Percentiles rank a stretch among this genome's conserved stretches.
Conservation (phyloP, 2,329 filamentous ascomycete species). For the Arthrobotrys iridis region DNA sequence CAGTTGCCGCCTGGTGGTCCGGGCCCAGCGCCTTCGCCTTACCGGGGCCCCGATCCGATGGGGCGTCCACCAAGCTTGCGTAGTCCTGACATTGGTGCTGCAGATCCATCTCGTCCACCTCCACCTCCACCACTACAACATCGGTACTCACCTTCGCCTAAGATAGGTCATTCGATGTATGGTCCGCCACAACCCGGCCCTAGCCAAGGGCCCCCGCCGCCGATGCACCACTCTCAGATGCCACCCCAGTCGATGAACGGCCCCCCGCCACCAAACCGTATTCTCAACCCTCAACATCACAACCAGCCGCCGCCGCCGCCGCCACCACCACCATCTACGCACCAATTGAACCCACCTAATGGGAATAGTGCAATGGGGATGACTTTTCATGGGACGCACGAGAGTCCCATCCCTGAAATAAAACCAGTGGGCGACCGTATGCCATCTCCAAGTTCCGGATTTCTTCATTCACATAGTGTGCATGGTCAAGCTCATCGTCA, state of each 20-base stretch:
- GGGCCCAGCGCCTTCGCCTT: slow-evolving; percentile 56
- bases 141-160: slow-evolving; percentile 57
- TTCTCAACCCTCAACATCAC: slow-evolving; percentile 60
- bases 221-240: slow-evolving; percentile 64
- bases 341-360: slow-evolving; percentile 65
- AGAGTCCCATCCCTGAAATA: slow-evolving; percentile 82
- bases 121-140: slow-evolving; percentile 62
- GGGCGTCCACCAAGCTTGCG: slow-evolving; percentile 57
- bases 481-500: slow-evolving; percentile 70
- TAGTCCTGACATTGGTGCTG: slow-evolving; percentile 55
- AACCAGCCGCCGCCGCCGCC: slow-evolving; percentile 63
- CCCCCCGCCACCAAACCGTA: slow-evolving; percentile 63
- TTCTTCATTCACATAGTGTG: slow-evolving; percentile 69
- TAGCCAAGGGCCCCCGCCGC: slow-evolving; percentile 52
- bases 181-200: slow-evolving; percentile 68
- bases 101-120: slow-evolving; percentile 60
- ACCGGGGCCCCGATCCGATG: slow-evolving; percentile 59
- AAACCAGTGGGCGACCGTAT: slow-evolving; percentile 84
- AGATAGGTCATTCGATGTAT: slow-evolving; percentile 58
- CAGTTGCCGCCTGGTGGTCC: slow-evolving; percentile 57
- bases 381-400: slow-evolving; percentile 53
- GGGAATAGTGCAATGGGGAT: slow-evolving; percentile 73
- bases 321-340: slow-evolving; percentile 56
- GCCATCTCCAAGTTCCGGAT: slow-evolving; percentile 89
- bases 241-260: slow-evolving; percentile 64